phyloP scores from a whole-genome alignment of 2,329 filamentous ascomycete species.

The Clonostachys solani region DNA sequence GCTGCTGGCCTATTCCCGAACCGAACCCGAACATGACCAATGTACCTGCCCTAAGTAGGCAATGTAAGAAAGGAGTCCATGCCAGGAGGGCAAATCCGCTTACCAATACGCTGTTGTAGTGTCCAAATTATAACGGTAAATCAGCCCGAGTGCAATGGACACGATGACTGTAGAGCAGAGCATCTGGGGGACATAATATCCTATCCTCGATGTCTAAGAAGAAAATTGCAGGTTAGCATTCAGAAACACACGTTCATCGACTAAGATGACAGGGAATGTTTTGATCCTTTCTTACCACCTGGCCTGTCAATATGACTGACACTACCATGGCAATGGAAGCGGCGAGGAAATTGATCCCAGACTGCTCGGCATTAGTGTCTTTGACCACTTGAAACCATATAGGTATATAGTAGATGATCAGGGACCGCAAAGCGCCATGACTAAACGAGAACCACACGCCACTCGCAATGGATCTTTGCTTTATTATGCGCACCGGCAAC shows the following conservation, averaged over 20 bases:
- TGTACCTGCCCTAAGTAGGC: conserved; percentile 1
- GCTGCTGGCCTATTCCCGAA: conserved; percentile 5
- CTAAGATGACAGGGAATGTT: too few species aligned
- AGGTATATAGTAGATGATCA: conserved; percentile 27
- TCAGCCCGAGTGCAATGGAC: conserved; percentile 4
- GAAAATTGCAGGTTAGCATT: too few species aligned
- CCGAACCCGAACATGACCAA: conserved; percentile 7
- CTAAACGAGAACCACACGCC: conserved; percentile 19
- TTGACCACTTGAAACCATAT: conserved; percentile 42
- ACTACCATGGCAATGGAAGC: not conserved
- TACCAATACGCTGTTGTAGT: conserved; percentile 5
- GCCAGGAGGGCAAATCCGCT: not conserved
- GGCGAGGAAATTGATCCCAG: conserved; percentile 6
- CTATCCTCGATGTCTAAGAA: not conserved
- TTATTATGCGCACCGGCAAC: conserved; percentile 61
- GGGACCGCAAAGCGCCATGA: not conserved
- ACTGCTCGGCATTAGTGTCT: conserved; percentile 19
- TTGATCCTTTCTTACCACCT: too few species aligned
- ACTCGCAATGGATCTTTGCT: conserved; percentile 72
- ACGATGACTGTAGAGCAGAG: conserved; percentile 4
- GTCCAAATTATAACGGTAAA: conserved; percentile 2
- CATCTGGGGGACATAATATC: conserved; percentile 10
- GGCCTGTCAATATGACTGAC: not conserved
- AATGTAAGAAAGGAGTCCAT: not conserved
- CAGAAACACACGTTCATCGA: too few species aligned